These are phyloP conservation scores for Medicago arabica DNA, from an alignment of 306 rosid genomes.

Conservation along the genomic window DNA sequence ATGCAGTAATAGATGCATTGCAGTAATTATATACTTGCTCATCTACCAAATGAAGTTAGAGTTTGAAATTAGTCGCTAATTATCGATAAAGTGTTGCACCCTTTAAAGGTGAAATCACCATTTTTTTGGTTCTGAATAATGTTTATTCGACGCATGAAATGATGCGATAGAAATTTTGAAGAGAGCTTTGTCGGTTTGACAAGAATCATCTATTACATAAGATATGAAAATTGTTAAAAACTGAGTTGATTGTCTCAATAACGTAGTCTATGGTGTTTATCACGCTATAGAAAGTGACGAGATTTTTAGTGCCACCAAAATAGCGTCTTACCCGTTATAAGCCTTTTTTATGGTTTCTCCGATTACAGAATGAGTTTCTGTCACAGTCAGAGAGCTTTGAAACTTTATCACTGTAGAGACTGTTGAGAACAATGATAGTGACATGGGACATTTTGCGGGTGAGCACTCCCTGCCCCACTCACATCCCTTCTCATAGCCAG, in stretches of 20 bases:
- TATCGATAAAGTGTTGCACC: conserved; percentile 20
- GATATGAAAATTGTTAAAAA: neutral
- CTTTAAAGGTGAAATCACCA: conserved; percentile 34
- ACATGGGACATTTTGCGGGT: too few species aligned
- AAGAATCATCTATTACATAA: neutral
- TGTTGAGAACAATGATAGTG: too few species aligned
- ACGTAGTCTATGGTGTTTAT: neutral
- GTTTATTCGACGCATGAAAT: conserved; percentile 26
- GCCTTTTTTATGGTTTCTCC: neutral
- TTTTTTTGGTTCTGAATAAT: conserved; percentile 39
- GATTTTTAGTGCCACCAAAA: neutral
- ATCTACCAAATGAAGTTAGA: conserved; percentile 27
- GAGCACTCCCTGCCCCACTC: too few species aligned
- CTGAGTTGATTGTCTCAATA: neutral
- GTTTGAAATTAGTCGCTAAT: conserved; percentile 25
- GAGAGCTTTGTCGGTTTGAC: neutral
- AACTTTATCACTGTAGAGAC: too few species aligned
- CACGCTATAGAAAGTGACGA: neutral
- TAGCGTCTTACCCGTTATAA: neutral
- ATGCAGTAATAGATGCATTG: conserved; percentile 73
- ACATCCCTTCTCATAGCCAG: too few species aligned
- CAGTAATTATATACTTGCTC: conserved; percentile 49
- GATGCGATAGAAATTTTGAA: conserved; percentile 4
- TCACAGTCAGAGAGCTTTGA: too few species aligned
- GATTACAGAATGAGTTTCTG: neutral